Percentiles rank a stretch among this genome's conserved stretches.
Conservation (phyloP, 2,329 filamentous ascomycete genomes). For the Triangularia setosa region DNA sequence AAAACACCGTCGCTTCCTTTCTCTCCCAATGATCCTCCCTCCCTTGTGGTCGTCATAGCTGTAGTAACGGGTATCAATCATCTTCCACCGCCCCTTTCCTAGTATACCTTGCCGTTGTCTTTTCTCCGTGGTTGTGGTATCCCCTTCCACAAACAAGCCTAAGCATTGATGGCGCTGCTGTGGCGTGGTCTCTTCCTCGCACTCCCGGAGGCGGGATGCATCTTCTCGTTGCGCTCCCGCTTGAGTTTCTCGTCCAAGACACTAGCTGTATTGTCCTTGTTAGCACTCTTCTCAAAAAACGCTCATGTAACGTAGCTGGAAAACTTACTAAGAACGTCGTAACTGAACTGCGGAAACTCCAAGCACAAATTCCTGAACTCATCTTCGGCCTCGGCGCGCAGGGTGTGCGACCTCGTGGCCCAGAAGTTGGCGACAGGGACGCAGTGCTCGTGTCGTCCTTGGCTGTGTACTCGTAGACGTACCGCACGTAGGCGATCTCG, state of each 20-base stretch:
- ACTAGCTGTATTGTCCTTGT: conserved; percentile 43
- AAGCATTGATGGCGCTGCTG: conserved; percentile 33
- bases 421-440: conserved; percentile 87
- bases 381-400: conserved; percentile 79
- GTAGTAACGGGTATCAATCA: not conserved
- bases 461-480: conserved; percentile 75
- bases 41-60: not conserved
- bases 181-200: conserved; percentile 55
- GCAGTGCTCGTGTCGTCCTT: conserved; percentile 65
- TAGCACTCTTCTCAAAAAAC: conserved; percentile 7
- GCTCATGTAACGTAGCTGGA: conserved; percentile 24
- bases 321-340: conserved; percentile 76
- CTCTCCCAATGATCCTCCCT: not conserved
- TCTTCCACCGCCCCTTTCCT: not conserved
- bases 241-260: conserved; percentile 65
- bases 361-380: conserved; percentile 83
- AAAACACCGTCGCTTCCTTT: not conserved
- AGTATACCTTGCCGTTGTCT: not conserved
- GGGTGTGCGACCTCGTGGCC: conserved; percentile 73
- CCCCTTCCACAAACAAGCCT: not conserved
- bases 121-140: not conserved
- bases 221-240: conserved; percentile 57
- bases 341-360: conserved; percentile 87
- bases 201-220: conserved; percentile 48
- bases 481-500: conserved; percentile 88